Evolutionary conservation across 2,329 filamentous ascomycete genomes (phyloP).

Genomic region (Zymoseptoria passerinii): DNA sequence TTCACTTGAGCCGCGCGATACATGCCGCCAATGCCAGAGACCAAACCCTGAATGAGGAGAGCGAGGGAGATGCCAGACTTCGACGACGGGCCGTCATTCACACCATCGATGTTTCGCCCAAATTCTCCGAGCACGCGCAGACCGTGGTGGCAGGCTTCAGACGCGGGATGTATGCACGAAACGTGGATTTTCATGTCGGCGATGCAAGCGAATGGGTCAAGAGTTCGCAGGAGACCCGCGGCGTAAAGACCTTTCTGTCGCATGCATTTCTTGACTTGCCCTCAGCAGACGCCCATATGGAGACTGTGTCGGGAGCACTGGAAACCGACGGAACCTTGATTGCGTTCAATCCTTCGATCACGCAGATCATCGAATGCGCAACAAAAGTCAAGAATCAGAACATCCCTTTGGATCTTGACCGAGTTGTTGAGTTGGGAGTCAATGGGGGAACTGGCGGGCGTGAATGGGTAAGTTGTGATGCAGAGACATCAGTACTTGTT

Average conservation of each 20-base stretch:
- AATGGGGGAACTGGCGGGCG: conserved; percentile 47
- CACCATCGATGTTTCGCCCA: conserved; percentile 58
- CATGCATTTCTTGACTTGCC: conserved; percentile 70
- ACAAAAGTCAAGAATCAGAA: conserved; percentile 44
- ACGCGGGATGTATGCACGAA: conserved; percentile 58
- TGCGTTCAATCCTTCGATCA: conserved; percentile 69
- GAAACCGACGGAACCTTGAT: conserved; percentile 56
- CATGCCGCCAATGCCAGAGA: conserved; percentile 59
- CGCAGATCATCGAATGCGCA: conserved; percentile 62
- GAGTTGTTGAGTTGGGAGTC: conserved; percentile 49
- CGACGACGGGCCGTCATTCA: conserved; percentile 61
- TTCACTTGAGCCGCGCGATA: conserved; percentile 67
- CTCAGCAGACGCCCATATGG: conserved; percentile 47
- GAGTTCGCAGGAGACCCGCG: conserved; percentile 39
- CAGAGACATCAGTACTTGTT: background rate
- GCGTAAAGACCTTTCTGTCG: conserved; percentile 53
- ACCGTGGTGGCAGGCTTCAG: conserved; percentile 59
- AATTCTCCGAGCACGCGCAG: conserved; percentile 57
- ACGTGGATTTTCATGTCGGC: conserved; percentile 67
- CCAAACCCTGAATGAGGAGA: conserved; percentile 22
- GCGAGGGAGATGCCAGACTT: conserved; percentile 14
- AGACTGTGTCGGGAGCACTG: conserved; percentile 49
- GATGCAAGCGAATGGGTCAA: conserved; percentile 57
- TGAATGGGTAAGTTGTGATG: conserved; percentile 40
- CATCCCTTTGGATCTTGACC: conserved; percentile 51